Conservation (phyloP, 2,329 filamentous ascomycete genomes). For the Claviceps sp. region DNA sequence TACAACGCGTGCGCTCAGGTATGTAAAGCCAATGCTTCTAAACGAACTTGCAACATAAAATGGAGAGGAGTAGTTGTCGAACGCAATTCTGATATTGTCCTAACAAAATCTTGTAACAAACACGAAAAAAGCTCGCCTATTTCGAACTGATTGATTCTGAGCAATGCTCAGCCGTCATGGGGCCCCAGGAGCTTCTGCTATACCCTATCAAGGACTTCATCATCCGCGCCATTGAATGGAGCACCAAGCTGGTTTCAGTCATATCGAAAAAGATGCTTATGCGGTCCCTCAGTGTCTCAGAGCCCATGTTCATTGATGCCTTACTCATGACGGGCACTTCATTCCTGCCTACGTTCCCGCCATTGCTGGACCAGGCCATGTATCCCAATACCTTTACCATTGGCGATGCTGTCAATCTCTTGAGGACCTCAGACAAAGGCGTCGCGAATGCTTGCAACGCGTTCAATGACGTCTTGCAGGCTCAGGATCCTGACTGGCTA, state of each 20-base stretch:
- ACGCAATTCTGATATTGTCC: background rate
- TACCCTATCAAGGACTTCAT: slow-evolving; percentile 73
- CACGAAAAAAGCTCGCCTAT: slow-evolving; percentile 48
- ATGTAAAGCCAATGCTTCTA: slow-evolving; percentile 12
- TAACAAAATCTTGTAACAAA: background rate
- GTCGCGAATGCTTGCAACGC: slow-evolving; percentile 62
- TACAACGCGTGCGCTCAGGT: slow-evolving; percentile 84
- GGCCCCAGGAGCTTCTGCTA: slow-evolving; percentile 70
- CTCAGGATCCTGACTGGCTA: slow-evolving; percentile 60
- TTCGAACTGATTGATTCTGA: slow-evolving; percentile 54
- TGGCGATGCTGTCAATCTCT: slow-evolving; percentile 63
- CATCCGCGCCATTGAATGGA: slow-evolving; percentile 54
- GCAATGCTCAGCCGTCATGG: slow-evolving; percentile 66
- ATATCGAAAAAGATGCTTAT: slow-evolving; percentile 58
- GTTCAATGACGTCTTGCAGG: slow-evolving; percentile 65
- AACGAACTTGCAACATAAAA: background rate
- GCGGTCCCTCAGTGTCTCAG: slow-evolving; percentile 49
- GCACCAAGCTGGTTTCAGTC: slow-evolving; percentile 46
- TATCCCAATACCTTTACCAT: slow-evolving; percentile 49
- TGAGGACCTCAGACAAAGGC: slow-evolving; percentile 53
- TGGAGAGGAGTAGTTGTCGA: background rate
- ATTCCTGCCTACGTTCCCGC: slow-evolving; percentile 68
- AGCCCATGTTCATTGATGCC: slow-evolving; percentile 70
- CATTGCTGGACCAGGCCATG: slow-evolving; percentile 47
- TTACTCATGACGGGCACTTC: slow-evolving; percentile 71